Base-by-base conservation (phyloP, 2,329 filamentous ascomycete species). In the Lecanicillium sp. region DNA sequence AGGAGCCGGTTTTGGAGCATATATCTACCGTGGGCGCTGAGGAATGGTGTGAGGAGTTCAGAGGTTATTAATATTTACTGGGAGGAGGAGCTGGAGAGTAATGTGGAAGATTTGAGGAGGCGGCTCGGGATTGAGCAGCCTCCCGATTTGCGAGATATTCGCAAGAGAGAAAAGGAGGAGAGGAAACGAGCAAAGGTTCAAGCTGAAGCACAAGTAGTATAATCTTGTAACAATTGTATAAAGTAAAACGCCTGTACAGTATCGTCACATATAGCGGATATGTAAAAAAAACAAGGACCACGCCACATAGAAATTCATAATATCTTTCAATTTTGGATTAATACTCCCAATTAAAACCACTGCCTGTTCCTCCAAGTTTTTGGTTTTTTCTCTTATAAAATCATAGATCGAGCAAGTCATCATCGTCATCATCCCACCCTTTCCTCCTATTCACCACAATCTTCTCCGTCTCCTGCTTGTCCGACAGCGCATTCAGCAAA, bases 61-160 rank as follows among this genome's bases (percentile, higher is more conserved):
- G 85, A 94, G 54, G 69, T 96, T 25, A 89, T 98, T 48, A 95
- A 95, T 59, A 81, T 98, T 2, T 98, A 95, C 57, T 98, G 92
- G 92, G 92, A 98, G 63, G 87, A 96, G 67, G 76, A 90, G 64
- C 63, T 98, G 48, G 82, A 89, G 64, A 85, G 79, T 41, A 82
- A 94, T 59, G 85, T 94, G 18, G 72, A 78, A 37, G 84, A 81
- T 47, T 56, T 98, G 57, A 74, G 92, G 47, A 59, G 54, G 4
- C 73, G 88, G 56, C 57, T 98, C 51, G 81, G 85, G 3, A 88
- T 98, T 39, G 87, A 96, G 67, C 78, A 77, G 55, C 92, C 92
- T 27, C 86, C 89, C 7, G 88, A 96, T 61, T 64, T 96, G 62
- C 74, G 90, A 51, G 73, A 75, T 18, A 85, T 90, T 35, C 71